Conservation (phyloP, 2,329 filamentous ascomycete species). For the Nannizziopsis barbatae region DNA sequence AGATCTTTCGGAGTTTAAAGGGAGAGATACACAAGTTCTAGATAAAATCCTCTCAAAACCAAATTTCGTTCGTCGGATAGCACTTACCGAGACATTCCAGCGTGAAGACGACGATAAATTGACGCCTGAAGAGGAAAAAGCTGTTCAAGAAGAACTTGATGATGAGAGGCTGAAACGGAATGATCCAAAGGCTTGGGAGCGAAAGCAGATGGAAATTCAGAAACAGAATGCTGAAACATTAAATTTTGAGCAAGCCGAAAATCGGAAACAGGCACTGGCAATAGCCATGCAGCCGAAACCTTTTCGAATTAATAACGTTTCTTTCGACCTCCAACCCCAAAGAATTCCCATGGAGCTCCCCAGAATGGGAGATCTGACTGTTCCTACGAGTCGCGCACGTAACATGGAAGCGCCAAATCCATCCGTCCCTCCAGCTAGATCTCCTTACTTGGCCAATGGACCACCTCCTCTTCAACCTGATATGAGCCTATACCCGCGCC, state of each 20-base stretch:
- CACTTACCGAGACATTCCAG: constrained; percentile 61
- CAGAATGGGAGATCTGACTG: not conserved
- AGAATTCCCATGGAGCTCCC: not conserved
- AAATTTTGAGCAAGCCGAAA: not conserved
- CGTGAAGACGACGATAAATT: constrained; percentile 55
- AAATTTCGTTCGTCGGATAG: constrained; percentile 38
- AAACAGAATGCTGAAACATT: constrained; percentile 1
- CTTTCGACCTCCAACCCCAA: not conserved
- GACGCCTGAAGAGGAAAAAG: constrained; percentile 49
- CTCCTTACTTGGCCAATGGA: constrained; percentile 1
- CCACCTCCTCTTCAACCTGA: constrained; percentile 21
- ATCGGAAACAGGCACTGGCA: too few species aligned
- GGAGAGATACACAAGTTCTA: constrained; percentile 49
- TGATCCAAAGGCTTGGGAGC: constrained; percentile 27
- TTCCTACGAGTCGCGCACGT: too few species aligned
- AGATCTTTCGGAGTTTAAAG: constrained; percentile 43
- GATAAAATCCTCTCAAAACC: constrained; percentile 42
- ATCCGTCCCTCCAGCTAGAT: not conserved
- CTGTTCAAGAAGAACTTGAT: constrained; percentile 40
- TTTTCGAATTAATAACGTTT: constrained; percentile 1
- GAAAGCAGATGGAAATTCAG: constrained; percentile 16
- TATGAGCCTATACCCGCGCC: constrained; percentile 12
- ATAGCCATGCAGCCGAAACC: not conserved
- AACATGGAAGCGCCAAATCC: too few species aligned
- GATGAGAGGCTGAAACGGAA: constrained; percentile 32